Conservation (phyloP, 495 filamentous ascomycete genomes). For the Hypoxylon fragiforme region DNA sequence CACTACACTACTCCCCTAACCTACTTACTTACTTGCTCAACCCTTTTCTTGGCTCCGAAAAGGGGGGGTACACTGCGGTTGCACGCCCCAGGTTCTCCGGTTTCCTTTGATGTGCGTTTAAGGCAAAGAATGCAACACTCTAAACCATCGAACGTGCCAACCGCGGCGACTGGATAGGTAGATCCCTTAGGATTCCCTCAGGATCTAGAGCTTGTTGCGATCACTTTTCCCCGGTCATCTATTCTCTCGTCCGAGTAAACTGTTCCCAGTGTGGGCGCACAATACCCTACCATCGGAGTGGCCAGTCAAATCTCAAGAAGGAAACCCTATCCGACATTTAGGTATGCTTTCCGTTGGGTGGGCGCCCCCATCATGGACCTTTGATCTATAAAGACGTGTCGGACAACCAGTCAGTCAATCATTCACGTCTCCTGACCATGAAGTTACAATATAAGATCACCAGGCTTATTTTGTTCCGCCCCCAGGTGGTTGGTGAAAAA, state of each 20-base stretch:
- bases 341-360: constrained; percentile 17
- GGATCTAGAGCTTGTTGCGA: constrained; percentile 30
- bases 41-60: background rate
- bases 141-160: constrained; percentile 19
- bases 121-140: constrained; percentile 21
- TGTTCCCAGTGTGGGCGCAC: constrained; percentile 30
- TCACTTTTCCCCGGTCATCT: constrained; percentile 32
- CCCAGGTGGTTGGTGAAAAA: constrained; percentile 12
- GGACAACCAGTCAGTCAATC: no score
- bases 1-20: constrained; percentile 1
- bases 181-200: constrained; percentile 18
- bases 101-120: constrained; percentile 19
- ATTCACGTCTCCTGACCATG: constrained; percentile 17
- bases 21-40: background rate
- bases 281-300: constrained; percentile 25
- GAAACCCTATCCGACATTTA: constrained; percentile 30
- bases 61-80: constrained; percentile 8
- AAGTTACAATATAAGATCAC: constrained; percentile 8
- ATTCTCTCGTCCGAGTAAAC: constrained; percentile 33
- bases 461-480: constrained; percentile 3
- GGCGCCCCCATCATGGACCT: background rate
- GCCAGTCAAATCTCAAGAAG: constrained; percentile 21
- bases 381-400: constrained; percentile 11
- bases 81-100: constrained; percentile 29
- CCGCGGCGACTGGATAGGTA: constrained; percentile 27